Conservation (phyloP, 176 grass and related monocot genomes). For the Avena sativa region DNA sequence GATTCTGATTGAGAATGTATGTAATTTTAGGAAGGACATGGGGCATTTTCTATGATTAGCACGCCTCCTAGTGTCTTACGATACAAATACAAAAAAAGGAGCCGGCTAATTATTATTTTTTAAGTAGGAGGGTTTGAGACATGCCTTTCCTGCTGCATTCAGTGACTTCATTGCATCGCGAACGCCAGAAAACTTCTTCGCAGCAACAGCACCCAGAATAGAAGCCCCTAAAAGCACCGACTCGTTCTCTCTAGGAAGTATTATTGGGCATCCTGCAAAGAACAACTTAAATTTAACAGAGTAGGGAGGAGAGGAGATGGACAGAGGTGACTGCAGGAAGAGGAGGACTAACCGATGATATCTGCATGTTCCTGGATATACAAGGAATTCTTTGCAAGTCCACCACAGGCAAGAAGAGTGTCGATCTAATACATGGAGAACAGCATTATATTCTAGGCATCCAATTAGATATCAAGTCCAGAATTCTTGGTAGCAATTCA, state of each 20-base stretch:
- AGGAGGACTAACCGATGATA: slow-evolving; percentile 56
- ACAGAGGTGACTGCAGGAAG: slow-evolving; percentile 30
- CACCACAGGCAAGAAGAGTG: slow-evolving; percentile 84
- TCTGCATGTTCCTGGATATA: slow-evolving; percentile 99
- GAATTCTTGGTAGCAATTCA: slow-evolving; percentile 31
- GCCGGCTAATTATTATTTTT: not conserved
- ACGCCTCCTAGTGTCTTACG: not conserved
- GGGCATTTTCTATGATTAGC: not conserved
- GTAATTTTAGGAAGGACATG: not conserved
- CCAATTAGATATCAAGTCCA: not conserved
- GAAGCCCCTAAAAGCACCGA: slow-evolving; percentile 94
- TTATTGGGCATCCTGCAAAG: slow-evolving; percentile 71
- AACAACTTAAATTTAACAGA: slow-evolving; percentile 38
- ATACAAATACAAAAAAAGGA: not conserved
- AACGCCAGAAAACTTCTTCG: slow-evolving; percentile 66
- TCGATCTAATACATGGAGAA: slow-evolving; percentile 65
- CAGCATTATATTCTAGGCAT: slow-evolving; percentile 21
- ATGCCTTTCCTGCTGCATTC: slow-evolving; percentile 85
- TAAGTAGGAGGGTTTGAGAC: not conserved
- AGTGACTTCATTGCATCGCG: slow-evolving; percentile 82
- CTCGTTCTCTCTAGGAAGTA: slow-evolving; percentile 91
- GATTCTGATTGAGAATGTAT: not conserved
- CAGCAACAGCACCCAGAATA: slow-evolving; percentile 90
- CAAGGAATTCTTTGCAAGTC: slow-evolving; percentile 84
- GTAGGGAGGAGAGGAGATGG: not conserved